Base-by-base conservation (phyloP, 495 filamentous ascomycete genomes). In the Xylaria bambusicola region DNA sequence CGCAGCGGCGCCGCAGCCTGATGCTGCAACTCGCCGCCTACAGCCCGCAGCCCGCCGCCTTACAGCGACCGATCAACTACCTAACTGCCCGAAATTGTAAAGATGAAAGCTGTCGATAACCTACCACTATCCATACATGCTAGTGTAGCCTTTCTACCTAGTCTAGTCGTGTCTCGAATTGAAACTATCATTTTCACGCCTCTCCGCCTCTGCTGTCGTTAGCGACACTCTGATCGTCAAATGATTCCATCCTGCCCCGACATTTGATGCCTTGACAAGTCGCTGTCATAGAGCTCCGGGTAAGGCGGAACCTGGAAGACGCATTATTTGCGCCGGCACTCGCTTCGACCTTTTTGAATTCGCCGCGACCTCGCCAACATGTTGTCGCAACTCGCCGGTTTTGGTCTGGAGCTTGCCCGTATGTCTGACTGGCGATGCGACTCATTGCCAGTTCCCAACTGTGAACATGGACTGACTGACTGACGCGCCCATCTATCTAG, bases 331-430 rank as follows among this genome's bases (percentile, higher is more conserved):
- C 62, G 46, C 41, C 58, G 53, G 36, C 60, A n/a, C 44, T 61
- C 54, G 58, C 54, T 50, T 52, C 62, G 60, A 65, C 36, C 53
- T 42, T 36, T 20, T 56, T 56, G 29, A 41, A 42, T 18, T 36
- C 13, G 15, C 12, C 54, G 23, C 42, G 9, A 40, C 45, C 52
- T 62, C 64, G 66, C 67, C 36, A 63, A 21, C 58, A 70, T 71
- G 66, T 63, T 66, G 52, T 64, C 73, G 58, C 68, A 73, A 46
- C 54, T 77, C 42, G 69, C 70, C 60, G 63, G 70, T 71, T 72
- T 74, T 66, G 61, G 70, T 38, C 44, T 71, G 63, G 74, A 69
- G 69, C 73, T 80, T 56, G 71, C 71, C 44, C 70, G 77, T 80
- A 75, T 24, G 77, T 65, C 45, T 24, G 29, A 33, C 18, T 29